phyloP scores from a whole-genome alignment of 1,284 basidiomycete species.

The Stygiomarasmius scandens region DNA sequence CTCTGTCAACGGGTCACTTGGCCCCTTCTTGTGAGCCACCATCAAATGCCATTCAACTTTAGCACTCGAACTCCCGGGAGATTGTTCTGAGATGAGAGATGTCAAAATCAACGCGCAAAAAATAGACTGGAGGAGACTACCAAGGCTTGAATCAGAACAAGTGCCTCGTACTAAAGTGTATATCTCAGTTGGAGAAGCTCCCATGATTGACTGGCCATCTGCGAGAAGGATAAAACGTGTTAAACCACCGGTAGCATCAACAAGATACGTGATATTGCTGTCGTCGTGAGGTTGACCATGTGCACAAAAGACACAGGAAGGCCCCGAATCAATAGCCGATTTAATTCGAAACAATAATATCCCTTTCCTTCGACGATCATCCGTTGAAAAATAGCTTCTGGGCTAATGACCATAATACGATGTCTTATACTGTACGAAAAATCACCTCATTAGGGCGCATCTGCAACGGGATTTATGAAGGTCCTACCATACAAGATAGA shows the following conservation, averaged over 20 bases:
- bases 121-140: conserved; percentile 15
- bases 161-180: conserved; percentile 28
- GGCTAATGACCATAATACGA: conserved; percentile 35
- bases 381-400: conserved; percentile 30
- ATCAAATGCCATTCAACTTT: conserved; percentile 33
- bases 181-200: conserved; percentile 31
- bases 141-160: conserved; percentile 27
- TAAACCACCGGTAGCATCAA: conserved; percentile 24
- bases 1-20: neutral
- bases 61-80: neutral
- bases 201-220: conserved; percentile 25
- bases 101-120: neutral
- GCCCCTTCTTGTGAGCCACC: conserved; percentile 27
- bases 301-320: conserved; percentile 29
- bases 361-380: conserved; percentile 32
- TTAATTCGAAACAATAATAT: conserved; percentile 42
- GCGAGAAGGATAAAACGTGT: conserved; percentile 37
- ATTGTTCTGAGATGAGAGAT: neutral
- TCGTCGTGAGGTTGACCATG: conserved; percentile 35
- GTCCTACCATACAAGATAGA: too few relatives aligned
- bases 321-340: conserved; percentile 37
- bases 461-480: too few relatives aligned
- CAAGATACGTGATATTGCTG: conserved; percentile 37
- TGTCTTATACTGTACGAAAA: conserved; percentile 26
- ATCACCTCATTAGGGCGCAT: too few relatives aligned